Base-by-base conservation (phyloP, 805 yeast genomes). In the Zygoascus biomembranicola region DNA sequence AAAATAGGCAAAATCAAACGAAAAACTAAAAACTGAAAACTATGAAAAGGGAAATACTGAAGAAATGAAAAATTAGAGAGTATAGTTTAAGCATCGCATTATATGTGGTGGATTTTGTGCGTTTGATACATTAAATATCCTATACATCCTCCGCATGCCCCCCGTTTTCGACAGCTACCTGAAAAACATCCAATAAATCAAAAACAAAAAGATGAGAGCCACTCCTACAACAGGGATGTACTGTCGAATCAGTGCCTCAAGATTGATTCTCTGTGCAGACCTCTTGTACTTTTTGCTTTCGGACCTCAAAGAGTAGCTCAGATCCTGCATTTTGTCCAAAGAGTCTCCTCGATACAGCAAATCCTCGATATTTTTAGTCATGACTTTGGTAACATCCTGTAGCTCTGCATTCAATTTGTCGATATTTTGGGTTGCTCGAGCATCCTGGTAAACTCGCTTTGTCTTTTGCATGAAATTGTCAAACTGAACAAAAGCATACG, bases 311-410 rank as follows among this genome's bases (percentile, higher is more conserved):
- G 84, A 78, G 10, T 84, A 80, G 35, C 96, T 87, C 65, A 94
- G 75, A 66, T 94, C 97, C 55, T 88, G 81, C 92, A 94, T 87
- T 46, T 70, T 62, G 68, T 94, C 98, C 60, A 94, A 77, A 6
- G 90, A 84, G 67, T 94, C 98, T 11, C 99, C 99, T 64, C 99
- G 78, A 69, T 92, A 90, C 41, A 94, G 76, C 59, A 94, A 74
- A 69, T 94, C 99, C 68, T 94, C 98, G 55, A 94, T 94, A 69
- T 94, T 94, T 63, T 92, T 92, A 56, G 96, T 89, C 95, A 94
- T 87, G 54, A 94, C 95, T 59, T 87, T 82, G 62, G 92, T 90
- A 47, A 94, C 99, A 63, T 95, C 99, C 49, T 86, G 89, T 59
- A 94, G 74, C 61, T 94, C 99, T 48, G 80, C 79, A 68, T 92